Evolutionary conservation across 2,329 filamentous ascomycete species (phyloP).

Genomic region (Talaromyces verruculosus): DNA sequence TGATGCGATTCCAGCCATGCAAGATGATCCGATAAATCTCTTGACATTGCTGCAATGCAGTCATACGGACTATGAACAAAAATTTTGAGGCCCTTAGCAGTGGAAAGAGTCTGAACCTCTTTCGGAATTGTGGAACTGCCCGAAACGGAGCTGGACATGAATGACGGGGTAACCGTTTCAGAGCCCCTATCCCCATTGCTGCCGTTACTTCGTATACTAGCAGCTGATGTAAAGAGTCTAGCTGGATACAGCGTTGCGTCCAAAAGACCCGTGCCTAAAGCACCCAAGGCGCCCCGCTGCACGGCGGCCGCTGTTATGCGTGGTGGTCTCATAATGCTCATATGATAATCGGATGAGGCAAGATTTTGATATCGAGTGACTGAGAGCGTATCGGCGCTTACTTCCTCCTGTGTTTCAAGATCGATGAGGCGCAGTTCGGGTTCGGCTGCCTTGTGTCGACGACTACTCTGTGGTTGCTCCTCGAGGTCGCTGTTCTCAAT

Average conservation of each 20-base stretch:
- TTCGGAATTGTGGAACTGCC: constrained; percentile 36
- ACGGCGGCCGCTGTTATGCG: constrained; percentile 64
- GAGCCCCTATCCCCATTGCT: constrained; percentile 59
- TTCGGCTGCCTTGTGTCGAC: constrained; percentile 74
- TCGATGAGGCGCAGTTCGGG: constrained; percentile 92
- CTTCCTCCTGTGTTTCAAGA: constrained; percentile 74
- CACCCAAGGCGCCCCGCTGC: constrained; percentile 72
- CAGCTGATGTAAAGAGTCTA: constrained; percentile 80
- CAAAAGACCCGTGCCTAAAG: constrained; percentile 75
- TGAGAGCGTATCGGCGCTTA: constrained; percentile 81
- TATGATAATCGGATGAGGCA: constrained; percentile 86
- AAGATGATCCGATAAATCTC: constrained; percentile 82
- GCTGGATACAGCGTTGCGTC: constrained; percentile 87
- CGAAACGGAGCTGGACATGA: constrained; percentile 55
- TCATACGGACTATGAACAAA: constrained; percentile 97
- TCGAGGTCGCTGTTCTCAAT: constrained; percentile 68
- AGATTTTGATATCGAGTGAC: constrained; percentile 85
- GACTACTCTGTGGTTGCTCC: constrained; percentile 62
- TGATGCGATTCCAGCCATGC: constrained; percentile 80
- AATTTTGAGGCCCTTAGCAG: constrained; percentile 68
- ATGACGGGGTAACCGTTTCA: constrained; percentile 52
- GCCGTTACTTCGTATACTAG: constrained; percentile 66
- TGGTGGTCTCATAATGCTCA: constrained; percentile 76
- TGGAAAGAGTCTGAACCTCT: constrained; percentile 50
- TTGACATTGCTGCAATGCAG: constrained; percentile 85